phyloP scores from a whole-genome alignment of 2,329 filamentous ascomycete genomes.

The Chaetomium olivaceum region DNA sequence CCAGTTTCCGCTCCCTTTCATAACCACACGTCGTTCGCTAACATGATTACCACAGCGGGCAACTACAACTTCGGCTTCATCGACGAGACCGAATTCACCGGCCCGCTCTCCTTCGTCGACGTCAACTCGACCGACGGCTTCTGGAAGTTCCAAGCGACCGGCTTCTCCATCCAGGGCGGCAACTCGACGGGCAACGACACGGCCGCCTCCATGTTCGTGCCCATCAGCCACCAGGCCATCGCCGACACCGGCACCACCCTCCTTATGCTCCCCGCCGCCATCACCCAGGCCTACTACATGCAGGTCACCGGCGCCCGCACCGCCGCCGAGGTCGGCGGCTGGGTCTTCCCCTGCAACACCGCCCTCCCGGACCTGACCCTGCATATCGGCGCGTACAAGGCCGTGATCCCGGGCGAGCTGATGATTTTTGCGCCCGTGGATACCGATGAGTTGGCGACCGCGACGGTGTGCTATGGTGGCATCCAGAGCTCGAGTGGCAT shows the following conservation, averaged over 20 bases:
- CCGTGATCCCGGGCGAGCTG: constrained; percentile 46
- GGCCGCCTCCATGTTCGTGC: constrained; percentile 31
- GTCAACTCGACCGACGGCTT: constrained; percentile 59
- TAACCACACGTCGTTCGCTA: too few relatives aligned
- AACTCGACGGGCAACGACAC: constrained; percentile 13
- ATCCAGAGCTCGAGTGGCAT: constrained; percentile 61
- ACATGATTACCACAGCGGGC: too few relatives aligned
- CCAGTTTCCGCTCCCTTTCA: too few relatives aligned
- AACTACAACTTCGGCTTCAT: constrained; percentile 50
- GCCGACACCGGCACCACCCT: constrained; percentile 69
- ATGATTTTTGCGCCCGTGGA: constrained; percentile 50
- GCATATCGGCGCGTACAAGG: constrained; percentile 51
- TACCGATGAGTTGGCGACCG: constrained; percentile 53
- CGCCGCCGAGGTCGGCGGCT: constrained; percentile 51
- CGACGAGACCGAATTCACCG: constrained; percentile 58
- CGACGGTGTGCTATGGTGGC: constrained; percentile 62
- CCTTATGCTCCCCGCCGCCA: constrained; percentile 52
- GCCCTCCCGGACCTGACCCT: constrained; percentile 40
- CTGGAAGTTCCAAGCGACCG: constrained; percentile 60
- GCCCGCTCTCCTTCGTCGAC: constrained; percentile 54
- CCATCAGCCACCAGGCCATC: constrained; percentile 52
- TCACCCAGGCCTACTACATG: constrained; percentile 58
- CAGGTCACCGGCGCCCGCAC: constrained; percentile 51
- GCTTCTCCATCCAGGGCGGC: constrained; percentile 53
- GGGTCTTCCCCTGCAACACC: constrained; percentile 34